Percentiles rank a stretch among this genome's conserved stretches.
These are phyloP conservation scores for Tripterygium wilfordii DNA, from an alignment of 177 flowering plant species.

Conservation along the genomic window DNA sequence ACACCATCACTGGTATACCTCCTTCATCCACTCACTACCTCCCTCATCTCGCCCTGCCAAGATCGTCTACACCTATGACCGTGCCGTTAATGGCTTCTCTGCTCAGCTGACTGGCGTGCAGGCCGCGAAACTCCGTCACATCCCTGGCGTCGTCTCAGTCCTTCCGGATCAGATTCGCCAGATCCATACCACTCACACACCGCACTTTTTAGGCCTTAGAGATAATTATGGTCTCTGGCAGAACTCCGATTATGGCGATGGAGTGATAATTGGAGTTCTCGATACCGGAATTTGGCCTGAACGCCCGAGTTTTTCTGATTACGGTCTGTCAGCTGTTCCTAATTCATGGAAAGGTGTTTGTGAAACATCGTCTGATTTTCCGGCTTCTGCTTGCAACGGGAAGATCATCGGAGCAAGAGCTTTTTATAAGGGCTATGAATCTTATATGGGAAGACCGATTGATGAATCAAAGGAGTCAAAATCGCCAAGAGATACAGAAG, in stretches of 20 bases:
- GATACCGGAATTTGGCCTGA: constrained; percentile 97
- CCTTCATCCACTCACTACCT: constrained; percentile 55
- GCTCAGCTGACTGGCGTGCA: constrained; percentile 50
- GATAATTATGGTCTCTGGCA: constrained; percentile 65
- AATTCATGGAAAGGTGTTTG: constrained; percentile 66
- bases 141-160: constrained; percentile 52
- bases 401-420: constrained; percentile 79
- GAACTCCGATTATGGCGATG: constrained; percentile 53
- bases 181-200: constrained; percentile 79
- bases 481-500: constrained; percentile 82
- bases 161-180: constrained; percentile 43
- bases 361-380: constrained; percentile 37
- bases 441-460: constrained; percentile 19
- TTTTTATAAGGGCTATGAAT: constrained; percentile 48
- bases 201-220: constrained; percentile 56
- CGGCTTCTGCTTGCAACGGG: constrained; percentile 45
- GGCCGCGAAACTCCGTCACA: constrained; percentile 32
- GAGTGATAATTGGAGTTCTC: constrained; percentile 69
- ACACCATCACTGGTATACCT: constrained; percentile 66
- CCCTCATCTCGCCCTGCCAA: constrained; percentile 31
- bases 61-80: constrained; percentile 65
- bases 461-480: constrained; percentile 38
- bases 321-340: constrained; percentile 46
- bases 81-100: constrained; percentile 64
- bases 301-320: constrained; percentile 55